Conservation (phyloP, 306 rosid species). For the Fagus sylvatica region DNA sequence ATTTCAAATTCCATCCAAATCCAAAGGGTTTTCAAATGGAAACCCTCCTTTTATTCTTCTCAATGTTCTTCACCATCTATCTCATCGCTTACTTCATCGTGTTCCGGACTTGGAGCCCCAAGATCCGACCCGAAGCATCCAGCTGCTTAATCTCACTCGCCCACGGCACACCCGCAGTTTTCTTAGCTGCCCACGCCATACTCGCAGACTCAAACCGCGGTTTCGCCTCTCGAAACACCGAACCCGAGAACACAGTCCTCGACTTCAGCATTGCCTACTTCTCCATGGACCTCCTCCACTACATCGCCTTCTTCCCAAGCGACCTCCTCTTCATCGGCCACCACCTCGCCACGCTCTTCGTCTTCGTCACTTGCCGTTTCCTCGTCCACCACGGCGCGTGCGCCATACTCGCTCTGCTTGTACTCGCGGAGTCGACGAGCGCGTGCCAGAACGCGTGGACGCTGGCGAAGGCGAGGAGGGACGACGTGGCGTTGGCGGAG, state of each 20-base stretch:
- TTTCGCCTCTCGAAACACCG: conserved; percentile 60
- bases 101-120: conserved; percentile 65
- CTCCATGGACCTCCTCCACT: conserved; percentile 76
- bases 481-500: conserved; percentile 52
- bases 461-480: conserved; percentile 49
- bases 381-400: conserved; percentile 68
- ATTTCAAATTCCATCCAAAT: not conserved
- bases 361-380: conserved; percentile 79
- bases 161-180: conserved; percentile 85
- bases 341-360: conserved; percentile 87
- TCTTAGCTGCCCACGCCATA: conserved; percentile 50
- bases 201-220: conserved; percentile 42
- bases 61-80: conserved; percentile 49
- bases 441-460: conserved; percentile 88
- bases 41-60: conserved; percentile 47
- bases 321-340: conserved; percentile 87
- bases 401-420: conserved; percentile 56
- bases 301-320: conserved; percentile 56
- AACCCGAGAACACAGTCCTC: conserved; percentile 55
- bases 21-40: conserved; percentile 3
- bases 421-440: conserved; percentile 84
- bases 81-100: conserved; percentile 56
- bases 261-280: conserved; percentile 92
- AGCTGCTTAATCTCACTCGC: conserved; percentile 74
- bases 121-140: conserved; percentile 81